Evolutionary conservation across 352 stramenopile genomes (phyloP).

Genomic region (Phytophthora capsici): DNA sequence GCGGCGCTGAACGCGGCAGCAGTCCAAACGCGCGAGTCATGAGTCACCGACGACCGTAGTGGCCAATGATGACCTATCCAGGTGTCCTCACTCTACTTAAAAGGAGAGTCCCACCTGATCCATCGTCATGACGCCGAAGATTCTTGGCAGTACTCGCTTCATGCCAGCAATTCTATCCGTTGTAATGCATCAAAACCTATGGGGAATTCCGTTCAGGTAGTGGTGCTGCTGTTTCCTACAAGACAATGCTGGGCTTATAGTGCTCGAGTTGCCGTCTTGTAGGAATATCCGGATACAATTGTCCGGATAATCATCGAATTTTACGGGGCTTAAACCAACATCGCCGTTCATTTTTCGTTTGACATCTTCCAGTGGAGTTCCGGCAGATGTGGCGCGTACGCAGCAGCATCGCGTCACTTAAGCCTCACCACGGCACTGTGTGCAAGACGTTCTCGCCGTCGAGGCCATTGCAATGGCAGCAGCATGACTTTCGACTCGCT

Average conservation of each 20-base stretch:
- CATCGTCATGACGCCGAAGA: too few relatives aligned
- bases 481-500: slow-evolving; percentile 19
- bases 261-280: too few relatives aligned
- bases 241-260: background rate
- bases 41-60: background rate
- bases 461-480: slow-evolving; percentile 20
- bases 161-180: too few relatives aligned
- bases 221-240: too few relatives aligned
- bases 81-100: background rate
- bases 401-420: slow-evolving; percentile 25
- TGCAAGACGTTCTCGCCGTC: background rate
- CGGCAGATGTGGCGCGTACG: slow-evolving; percentile 33
- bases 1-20: background rate
- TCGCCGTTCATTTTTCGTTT: slow-evolving; percentile 17
- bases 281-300: slow-evolving; percentile 7
- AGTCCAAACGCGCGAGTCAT: background rate
- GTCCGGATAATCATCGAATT: slow-evolving; percentile 22
- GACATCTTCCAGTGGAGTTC: background rate
- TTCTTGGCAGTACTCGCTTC: too few relatives aligned
- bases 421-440: background rate
- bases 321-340: background rate
- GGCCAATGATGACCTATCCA: background rate
- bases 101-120: background rate
- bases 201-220: too few relatives aligned
- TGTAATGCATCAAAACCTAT: too few relatives aligned